Conservation (phyloP, 139 green algal genomes). For the Chara braunii region DNA sequence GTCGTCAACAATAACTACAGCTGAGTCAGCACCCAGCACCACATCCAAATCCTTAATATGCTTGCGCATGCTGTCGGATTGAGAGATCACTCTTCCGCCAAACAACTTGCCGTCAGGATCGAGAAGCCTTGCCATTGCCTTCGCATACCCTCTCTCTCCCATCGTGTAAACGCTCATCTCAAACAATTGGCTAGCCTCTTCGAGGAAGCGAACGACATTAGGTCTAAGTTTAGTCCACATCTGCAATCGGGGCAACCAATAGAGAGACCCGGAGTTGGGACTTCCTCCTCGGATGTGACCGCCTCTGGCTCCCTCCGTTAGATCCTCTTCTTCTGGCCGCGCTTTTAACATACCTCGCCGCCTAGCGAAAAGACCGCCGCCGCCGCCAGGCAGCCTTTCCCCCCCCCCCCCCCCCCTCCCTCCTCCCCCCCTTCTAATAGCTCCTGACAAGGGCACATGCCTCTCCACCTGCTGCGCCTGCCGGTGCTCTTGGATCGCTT, state of each 20-base stretch:
- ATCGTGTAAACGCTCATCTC: constrained; percentile 95
- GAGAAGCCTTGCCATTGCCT: constrained; percentile 72
- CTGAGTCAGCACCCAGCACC: constrained; percentile 59
- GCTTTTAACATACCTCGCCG: too few relatives aligned
- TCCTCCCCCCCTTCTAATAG: too few relatives aligned
- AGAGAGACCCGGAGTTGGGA: constrained; percentile 39
- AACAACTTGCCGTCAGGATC: constrained; percentile 57
- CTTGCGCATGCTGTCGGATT: constrained; percentile 44
- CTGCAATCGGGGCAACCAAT: constrained; percentile 57
- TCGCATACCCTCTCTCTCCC: constrained; percentile 80
- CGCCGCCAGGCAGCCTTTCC: too few relatives aligned
- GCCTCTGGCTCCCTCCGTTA: constrained; percentile 19
- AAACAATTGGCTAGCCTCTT: constrained; percentile 47
- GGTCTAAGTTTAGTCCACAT: constrained; percentile 93
- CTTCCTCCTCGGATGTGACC: neutral
- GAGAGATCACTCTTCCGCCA: constrained; percentile 47
- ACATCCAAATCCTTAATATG: constrained; percentile 77
- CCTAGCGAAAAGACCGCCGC: too few relatives aligned
- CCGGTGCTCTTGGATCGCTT: too few relatives aligned
- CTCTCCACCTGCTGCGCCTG: too few relatives aligned
- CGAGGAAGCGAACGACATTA: constrained; percentile 49
- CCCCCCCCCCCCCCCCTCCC: too few relatives aligned
- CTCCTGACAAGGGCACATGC: too few relatives aligned
- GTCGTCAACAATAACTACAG: constrained; percentile 84
- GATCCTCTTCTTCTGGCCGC: too few relatives aligned